Evolutionary conservation across 2,329 filamentous ascomycete species (phyloP).

Genomic region (Pseudocercospora vitis): DNA sequence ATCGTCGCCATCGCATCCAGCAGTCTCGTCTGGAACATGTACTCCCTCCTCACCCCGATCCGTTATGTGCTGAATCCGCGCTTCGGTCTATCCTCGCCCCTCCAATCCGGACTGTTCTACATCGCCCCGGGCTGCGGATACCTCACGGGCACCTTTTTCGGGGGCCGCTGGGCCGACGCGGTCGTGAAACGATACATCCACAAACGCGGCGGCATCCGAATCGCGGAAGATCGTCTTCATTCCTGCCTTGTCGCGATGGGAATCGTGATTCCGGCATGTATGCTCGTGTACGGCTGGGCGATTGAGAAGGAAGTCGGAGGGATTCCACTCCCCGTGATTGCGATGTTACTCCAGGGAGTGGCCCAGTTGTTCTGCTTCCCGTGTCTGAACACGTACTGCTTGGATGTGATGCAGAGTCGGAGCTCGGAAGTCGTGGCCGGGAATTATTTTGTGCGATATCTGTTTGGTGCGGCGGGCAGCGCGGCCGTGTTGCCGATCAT

Average conservation of each 20-base stretch:
- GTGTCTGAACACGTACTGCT: conserved; percentile 73
- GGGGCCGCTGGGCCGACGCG: conserved; percentile 69
- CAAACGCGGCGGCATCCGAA: conserved; percentile 57
- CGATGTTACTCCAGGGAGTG: conserved; percentile 73
- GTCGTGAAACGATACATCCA: conserved; percentile 65
- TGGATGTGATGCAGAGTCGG: conserved; percentile 74
- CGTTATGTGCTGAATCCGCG: conserved; percentile 73
- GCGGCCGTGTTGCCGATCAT: conserved; percentile 73
- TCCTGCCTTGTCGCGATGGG: conserved; percentile 59
- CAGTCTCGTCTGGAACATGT: conserved; percentile 74
- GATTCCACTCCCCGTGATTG: conserved; percentile 64
- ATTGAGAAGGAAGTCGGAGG: conserved; percentile 58
- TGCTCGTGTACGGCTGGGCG: conserved; percentile 69
- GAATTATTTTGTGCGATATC: conserved; percentile 76
- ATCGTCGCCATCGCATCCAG: conserved; percentile 61
- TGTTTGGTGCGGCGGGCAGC: conserved; percentile 70
- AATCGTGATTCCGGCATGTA: conserved; percentile 58
- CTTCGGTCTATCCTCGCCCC: conserved; percentile 65
- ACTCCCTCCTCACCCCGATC: conserved; percentile 55
- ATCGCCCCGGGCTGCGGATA: conserved; percentile 72
- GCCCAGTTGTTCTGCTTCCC: conserved; percentile 76
- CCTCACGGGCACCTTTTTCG: conserved; percentile 66
- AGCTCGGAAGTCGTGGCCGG: conserved; percentile 71
- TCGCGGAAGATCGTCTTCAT: conserved; percentile 68
- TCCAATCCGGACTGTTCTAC: conserved; percentile 71